Base-by-base conservation (phyloP, 768 basidiomycete species). In the Ramaria sp. region DNA sequence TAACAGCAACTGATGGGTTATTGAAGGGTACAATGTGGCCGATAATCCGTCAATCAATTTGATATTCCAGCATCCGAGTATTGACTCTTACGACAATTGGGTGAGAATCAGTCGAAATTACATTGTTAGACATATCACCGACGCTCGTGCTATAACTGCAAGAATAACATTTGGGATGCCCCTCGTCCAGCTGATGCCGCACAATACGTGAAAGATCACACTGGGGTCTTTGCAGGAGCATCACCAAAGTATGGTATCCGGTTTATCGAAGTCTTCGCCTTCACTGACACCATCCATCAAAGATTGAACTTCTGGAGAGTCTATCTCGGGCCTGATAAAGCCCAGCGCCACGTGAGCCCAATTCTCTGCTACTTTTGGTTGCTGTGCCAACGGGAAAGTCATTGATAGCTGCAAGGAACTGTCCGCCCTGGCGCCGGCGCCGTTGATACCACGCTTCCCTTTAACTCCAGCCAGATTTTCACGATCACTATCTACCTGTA, bases 21-120 rank as follows among this genome's bases (percentile, higher is more conserved):
- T 27, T 15, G 4, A 54, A 54, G 53, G 53, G 17, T 59, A 47
- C 34, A 47, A 64, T 57, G 78, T 78, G 7, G 75, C 73, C 24
- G 82, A 84, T 63, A 83, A 83, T 65, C 82, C 82, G 17, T 81
- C 80, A 6, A 79, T 84, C 62, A 82, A 82, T 60, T 67, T 83
- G 62, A 78, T 83, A 20, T 83, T 84, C 70, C 82, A 79, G 5
- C 82, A 83, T 64, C 81, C 82, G 1, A 71, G 71, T 39, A 71
- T 84, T 59, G 79, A 83, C 62, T 74, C 79, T 1, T 83, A 83
- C 63, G 79, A 83, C n/a, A 83, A 82, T 66, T 84, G 82, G 82
- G 77, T 75, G 33, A 48, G 47, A 42, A 42, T 42, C 6, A 15
- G 15, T 19, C 24, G 5, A 42, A 17, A 6, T 53, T n/a, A n/a